Evolutionary conservation across 208 protist genomes (phyloP).

Genomic region (Jaenimonas drosophilae): DNA sequence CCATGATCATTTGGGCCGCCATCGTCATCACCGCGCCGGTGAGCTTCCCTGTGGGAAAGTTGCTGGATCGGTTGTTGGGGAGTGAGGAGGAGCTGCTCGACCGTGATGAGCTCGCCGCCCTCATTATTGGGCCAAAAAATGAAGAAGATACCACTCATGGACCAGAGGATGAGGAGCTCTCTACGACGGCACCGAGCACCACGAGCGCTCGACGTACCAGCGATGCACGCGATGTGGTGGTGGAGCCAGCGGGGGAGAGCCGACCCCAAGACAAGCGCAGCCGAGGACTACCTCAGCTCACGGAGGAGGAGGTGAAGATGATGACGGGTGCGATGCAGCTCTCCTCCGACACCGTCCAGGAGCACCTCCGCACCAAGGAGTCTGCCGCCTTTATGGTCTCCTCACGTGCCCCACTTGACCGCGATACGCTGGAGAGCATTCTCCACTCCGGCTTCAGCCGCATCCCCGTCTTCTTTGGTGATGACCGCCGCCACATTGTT

Average conservation of each 20-base stretch:
- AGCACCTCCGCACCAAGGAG: conserved; percentile 38
- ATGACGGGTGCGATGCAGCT: conserved; percentile 64
- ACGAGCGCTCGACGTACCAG: no score
- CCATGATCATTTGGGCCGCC: conserved; percentile 48
- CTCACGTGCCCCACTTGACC: conserved; percentile 35
- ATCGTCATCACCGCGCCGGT: conserved; percentile 59
- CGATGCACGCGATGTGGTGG: background rate
- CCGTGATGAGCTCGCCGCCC: conserved; percentile 54
- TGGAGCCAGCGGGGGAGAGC: background rate
- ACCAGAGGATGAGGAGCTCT: background rate
- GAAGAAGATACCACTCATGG: background rate
- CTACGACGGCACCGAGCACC: no score
- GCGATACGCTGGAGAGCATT: conserved; percentile 49
- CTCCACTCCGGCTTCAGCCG: conserved; percentile 61
- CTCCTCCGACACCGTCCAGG: conserved; percentile 40
- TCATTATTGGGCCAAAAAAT: conserved; percentile 38
- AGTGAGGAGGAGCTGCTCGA: conserved; percentile 41
- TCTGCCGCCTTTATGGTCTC: conserved; percentile 77
- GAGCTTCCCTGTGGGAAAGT: conserved; percentile 66
- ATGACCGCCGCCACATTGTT: conserved; percentile 64
- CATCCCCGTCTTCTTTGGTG: conserved; percentile 74
- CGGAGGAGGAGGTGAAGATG: conserved; percentile 59
- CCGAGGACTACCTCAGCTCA: conserved; percentile 16
- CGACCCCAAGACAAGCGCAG: background rate
- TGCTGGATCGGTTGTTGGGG: conserved; percentile 75